Evolutionary conservation across 2,329 filamentous ascomycete genomes (phyloP).

Genomic region (Chlorencoelia australis): DNA sequence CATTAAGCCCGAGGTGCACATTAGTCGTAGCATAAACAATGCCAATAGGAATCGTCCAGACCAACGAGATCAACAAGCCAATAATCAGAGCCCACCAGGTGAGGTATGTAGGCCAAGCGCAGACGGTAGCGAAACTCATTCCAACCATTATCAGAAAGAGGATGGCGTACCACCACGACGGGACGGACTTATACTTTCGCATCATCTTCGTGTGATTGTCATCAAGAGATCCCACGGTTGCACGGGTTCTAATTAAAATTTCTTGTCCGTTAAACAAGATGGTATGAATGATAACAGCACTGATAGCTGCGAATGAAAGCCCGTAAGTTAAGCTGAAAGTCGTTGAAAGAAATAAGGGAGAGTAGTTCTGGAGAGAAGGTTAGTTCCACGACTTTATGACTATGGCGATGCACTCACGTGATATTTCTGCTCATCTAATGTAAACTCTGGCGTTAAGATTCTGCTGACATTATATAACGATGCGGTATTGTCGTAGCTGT

Average conservation of each 20-base stretch:
- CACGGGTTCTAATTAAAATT: constrained; percentile 58
- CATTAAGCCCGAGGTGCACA: constrained; percentile 61
- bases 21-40: constrained; percentile 63
- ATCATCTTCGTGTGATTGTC: constrained; percentile 40
- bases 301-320: constrained; percentile 61
- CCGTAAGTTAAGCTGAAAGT: constrained; percentile 63
- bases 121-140: constrained; percentile 22
- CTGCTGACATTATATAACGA: constrained; percentile 47
- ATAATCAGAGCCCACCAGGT: constrained; percentile 22
- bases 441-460: constrained; percentile 59
- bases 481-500: constrained; percentile 56
- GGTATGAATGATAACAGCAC: constrained; percentile 58
- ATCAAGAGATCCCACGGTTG: constrained; percentile 39
- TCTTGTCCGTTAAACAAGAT: constrained; percentile 57
- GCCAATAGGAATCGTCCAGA: constrained; percentile 46
- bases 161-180: constrained; percentile 46
- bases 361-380: constrained; percentile 57
- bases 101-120: constrained; percentile 9
- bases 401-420: constrained; percentile 56
- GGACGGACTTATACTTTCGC: constrained; percentile 44
- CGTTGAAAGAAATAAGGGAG: constrained; percentile 63
- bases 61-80: constrained; percentile 22
- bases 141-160: constrained; percentile 38
- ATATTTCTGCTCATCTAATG: constrained; percentile 53
- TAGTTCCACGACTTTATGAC: too few species aligned